These are phyloP conservation scores for Alternaria triticina DNA, from an alignment of 2,329 filamentous ascomycete species.

Conservation along the genomic window DNA sequence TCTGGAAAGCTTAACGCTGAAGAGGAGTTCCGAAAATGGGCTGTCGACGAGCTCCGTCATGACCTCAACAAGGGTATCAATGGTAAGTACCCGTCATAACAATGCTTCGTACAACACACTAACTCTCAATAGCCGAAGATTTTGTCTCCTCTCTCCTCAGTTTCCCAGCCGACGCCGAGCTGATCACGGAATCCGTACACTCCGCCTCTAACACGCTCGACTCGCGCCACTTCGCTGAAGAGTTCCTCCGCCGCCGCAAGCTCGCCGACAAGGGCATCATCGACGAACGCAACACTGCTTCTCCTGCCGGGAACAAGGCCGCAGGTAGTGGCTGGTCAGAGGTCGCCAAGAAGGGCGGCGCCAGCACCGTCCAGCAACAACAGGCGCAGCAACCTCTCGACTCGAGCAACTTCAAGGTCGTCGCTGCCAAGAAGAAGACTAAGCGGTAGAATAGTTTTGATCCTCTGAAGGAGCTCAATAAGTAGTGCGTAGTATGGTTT, in stretches of 20 bases:
- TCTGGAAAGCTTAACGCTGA: conserved; percentile 68
- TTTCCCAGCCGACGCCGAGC: conserved; percentile 76
- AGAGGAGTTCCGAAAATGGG: conserved; percentile 95
- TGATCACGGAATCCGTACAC: conserved; percentile 92
- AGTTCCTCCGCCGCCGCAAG: conserved; percentile 92
- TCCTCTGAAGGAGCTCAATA: not conserved
- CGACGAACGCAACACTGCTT: conserved; percentile 68
- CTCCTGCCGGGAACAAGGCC: conserved; percentile 52
- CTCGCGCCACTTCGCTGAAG: conserved; percentile 89
- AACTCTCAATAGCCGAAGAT: conserved; percentile 67
- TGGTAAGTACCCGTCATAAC: conserved; percentile 55
- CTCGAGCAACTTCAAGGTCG: conserved; percentile 82
- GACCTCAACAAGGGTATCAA: conserved; percentile 73
- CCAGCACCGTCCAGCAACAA: conserved; percentile 50
- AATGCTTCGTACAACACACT: conserved; percentile 7
- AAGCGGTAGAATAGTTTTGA: conserved; percentile 42
- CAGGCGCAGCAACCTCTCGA: conserved; percentile 44
- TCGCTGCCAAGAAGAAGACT: conserved; percentile 89
- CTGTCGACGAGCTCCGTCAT: conserved; percentile 76
- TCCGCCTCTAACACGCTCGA: conserved; percentile 87
- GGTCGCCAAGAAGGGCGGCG: conserved; percentile 94
- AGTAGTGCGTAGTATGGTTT: not conserved
- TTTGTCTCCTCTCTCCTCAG: conserved; percentile 79
- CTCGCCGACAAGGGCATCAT: conserved; percentile 90
- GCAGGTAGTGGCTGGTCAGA: conserved; percentile 84